phyloP scores from a whole-genome alignment of 192 early-diverging fungal genomes.

The Coemansia sp. region DNA sequence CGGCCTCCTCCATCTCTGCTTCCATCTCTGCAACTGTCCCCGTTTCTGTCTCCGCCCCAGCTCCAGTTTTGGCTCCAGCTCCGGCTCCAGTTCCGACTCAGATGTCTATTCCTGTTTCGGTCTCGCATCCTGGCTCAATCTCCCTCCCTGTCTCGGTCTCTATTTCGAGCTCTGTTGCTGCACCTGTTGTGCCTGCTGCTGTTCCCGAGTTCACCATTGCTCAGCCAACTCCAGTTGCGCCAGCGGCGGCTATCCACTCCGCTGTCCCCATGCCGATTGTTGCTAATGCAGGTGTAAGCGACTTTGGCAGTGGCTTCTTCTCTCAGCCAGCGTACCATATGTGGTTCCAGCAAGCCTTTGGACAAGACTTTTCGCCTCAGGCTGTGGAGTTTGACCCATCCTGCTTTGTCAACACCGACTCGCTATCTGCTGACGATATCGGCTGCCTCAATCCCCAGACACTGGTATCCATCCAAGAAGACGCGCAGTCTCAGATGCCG shows the following conservation, averaged over 20 bases:
- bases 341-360: conserved; percentile 16
- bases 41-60: background rate
- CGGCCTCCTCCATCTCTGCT: background rate
- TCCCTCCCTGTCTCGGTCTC: background rate
- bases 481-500: background rate
- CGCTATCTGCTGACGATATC: conserved; percentile 9
- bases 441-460: conserved; percentile 12
- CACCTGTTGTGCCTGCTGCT: background rate
- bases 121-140: too few relatives aligned
- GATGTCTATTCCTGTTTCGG: too few relatives aligned
- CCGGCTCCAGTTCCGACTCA: background rate
- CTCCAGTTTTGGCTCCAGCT: background rate
- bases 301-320: conserved; percentile 3
- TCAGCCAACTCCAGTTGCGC: background rate
- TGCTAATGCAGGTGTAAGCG: background rate
- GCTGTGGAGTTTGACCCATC: conserved; percentile 36
- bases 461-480: background rate
- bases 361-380: conserved; percentile 27
- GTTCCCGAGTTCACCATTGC: background rate
- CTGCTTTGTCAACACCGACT: conserved; percentile 23
- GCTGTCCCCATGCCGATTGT: background rate
- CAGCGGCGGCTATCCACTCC: background rate
- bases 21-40: background rate
- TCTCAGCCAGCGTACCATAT: conserved; percentile 13
- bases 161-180: too few relatives aligned